Base-by-base conservation (phyloP, 768 basidiomycete species). In the Coprinopsis sp. region DNA sequence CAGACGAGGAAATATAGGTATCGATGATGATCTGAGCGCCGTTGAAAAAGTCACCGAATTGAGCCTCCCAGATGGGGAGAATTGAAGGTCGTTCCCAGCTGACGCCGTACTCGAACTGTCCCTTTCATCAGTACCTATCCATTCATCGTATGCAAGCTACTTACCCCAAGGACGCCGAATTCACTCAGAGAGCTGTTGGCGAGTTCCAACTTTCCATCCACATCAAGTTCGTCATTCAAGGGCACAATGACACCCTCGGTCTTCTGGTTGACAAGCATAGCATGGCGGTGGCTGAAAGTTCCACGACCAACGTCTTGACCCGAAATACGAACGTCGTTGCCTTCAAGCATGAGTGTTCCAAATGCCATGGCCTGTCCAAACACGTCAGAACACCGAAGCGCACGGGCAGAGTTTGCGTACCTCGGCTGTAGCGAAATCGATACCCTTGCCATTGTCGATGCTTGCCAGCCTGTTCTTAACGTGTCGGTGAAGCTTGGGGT, bases 31-130 rank as follows among this genome's bases (percentile, higher is more conserved):
- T 76, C 76, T 87, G 87, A 10, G 90, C 88, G 2, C 91, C 91
- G 57, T 96, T 94, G 69, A 89, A 87, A 65, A 96, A 96, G 59
- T 94, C 92, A 18, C 91, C 91, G 53, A 93, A 93, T 80, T 94
- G 92, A 1, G 91, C 91, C 61, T 96, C 92, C 91, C 92, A 94
- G 28, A 95, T 89, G 0, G 88, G 81, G 43, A 94, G 66, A 18
- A 93, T 62, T 52, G 81, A 76, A 0, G 91, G 92, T 19, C 80
- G 69, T 62, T 92, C 90, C 90, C 91, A 93, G 55, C 87, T 91
- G 37, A 87, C 75, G 0, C 93, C 93, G 52, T 90, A 91, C 58
- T 95, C 93, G 51, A 94, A 96, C 78, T 91, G 55, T 1, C n/a
- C 5, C 36, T 13, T 22, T 23, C 33, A 22, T 46, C 6, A 53